Conservation (phyloP, 495 filamentous ascomycete genomes). For the Chaetomium fimeti region DNA sequence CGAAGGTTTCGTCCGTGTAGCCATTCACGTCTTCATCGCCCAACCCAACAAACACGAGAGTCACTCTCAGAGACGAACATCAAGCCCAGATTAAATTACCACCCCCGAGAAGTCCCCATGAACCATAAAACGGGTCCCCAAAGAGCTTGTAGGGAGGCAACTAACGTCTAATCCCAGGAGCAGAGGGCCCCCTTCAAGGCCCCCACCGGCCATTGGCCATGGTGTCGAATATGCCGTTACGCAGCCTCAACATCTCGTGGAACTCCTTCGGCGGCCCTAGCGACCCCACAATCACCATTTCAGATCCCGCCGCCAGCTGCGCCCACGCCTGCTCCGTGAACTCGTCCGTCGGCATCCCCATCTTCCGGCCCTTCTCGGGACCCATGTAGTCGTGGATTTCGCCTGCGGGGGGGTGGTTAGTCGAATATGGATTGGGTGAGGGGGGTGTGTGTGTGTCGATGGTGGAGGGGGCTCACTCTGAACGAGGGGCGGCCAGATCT, state of each 20-base stretch:
- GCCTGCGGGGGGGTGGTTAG: neutral
- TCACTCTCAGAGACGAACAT: too few species aligned
- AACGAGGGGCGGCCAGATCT: slow-evolving; percentile 6
- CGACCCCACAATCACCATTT: neutral
- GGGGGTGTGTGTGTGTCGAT: neutral
- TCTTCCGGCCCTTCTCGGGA: neutral
- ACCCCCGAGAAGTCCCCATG: too few species aligned
- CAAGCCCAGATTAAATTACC: too few species aligned
- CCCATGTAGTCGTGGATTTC: slow-evolving; percentile 14
- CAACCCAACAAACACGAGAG: too few species aligned
- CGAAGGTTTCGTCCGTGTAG: too few species aligned
- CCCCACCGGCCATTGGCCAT: too few species aligned
- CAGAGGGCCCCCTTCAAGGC: too few species aligned
- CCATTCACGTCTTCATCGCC: too few species aligned
- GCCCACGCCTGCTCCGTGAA: slow-evolving; percentile 4
- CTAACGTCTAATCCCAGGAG: too few species aligned
- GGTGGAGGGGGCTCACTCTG: neutral
- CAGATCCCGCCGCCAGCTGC: slow-evolving; percentile 4
- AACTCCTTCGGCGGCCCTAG: neutral
- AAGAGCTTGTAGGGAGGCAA: too few species aligned
- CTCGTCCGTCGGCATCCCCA: slow-evolving; percentile 1
- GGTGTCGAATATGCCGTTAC: neutral
- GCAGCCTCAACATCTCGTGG: neutral
- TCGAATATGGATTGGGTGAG: neutral
- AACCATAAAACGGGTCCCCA: too few species aligned